These are phyloP conservation scores for Chaetothyriales sp. DNA, from an alignment of 2,329 filamentous ascomycete genomes.

Conservation along the genomic window DNA sequence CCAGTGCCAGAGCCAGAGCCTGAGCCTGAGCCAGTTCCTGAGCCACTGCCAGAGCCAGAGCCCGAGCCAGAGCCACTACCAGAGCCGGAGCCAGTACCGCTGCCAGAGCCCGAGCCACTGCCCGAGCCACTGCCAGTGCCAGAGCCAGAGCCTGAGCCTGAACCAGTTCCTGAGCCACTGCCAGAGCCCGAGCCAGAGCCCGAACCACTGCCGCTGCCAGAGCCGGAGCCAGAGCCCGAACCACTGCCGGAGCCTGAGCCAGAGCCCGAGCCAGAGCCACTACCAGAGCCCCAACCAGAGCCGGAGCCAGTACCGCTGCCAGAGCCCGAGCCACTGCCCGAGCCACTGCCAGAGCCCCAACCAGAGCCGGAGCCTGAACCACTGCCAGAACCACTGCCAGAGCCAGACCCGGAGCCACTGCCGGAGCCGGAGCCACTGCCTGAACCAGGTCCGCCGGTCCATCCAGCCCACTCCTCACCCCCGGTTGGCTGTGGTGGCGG, in stretches of 20 bases:
- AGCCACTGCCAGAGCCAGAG: neutral
- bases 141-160: neutral
- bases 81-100: neutral
- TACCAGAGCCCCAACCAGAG: neutral
- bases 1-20: neutral
- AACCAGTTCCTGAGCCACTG: neutral
- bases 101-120: neutral
- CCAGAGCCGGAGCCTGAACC: neutral
- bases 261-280: neutral
- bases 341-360: neutral
- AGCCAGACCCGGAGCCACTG: neutral
- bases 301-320: neutral
- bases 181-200: neutral
- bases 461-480: conserved; percentile 2
- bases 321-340: neutral
- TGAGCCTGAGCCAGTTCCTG: neutral
- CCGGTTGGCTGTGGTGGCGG: too few relatives aligned
- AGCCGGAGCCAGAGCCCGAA: neutral
- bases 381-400: neutral
- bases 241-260: neutral
- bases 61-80: neutral
- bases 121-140: conserved; percentile 1
- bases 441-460: neutral
- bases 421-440: neutral
- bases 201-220: neutral